These are phyloP conservation scores for Penicillium expansum DNA, from an alignment of 2,329 filamentous ascomycete species.

Conservation along the genomic window DNA sequence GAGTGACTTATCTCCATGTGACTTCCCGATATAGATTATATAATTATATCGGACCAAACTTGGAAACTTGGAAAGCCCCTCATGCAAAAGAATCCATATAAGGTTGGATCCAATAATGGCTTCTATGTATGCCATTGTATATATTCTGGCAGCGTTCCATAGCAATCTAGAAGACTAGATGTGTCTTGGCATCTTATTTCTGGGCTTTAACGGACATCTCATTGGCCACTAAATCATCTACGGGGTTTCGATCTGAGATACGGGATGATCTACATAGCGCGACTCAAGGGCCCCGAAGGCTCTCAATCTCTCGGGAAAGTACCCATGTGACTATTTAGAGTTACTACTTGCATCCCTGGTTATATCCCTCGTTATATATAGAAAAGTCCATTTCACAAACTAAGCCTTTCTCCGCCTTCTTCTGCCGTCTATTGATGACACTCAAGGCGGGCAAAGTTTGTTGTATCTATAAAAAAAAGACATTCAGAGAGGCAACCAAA, in stretches of 20 bases:
- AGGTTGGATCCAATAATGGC: background rate
- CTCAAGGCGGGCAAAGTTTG: too few species aligned
- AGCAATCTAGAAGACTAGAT: background rate
- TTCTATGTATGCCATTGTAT: background rate
- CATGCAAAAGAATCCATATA: background rate
- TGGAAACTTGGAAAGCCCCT: too few species aligned
- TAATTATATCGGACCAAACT: background rate
- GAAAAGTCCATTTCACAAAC: too few species aligned
- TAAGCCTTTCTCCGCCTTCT: too few species aligned
- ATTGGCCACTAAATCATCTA: slow-evolving; percentile 2
- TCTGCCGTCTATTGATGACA: too few species aligned
- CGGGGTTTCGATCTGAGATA: slow-evolving; percentile 7
- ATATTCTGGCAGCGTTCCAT: background rate
- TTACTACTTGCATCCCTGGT: background rate
- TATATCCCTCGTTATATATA: too few species aligned
- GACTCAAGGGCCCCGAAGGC: background rate
- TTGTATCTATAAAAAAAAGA: background rate
- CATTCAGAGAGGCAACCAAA: background rate
- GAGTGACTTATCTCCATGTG: slow-evolving; percentile 11
- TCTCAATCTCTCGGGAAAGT: background rate
- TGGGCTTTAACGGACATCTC: background rate
- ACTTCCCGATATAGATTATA: background rate
- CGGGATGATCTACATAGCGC: slow-evolving; percentile 5
- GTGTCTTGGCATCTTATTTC: background rate
- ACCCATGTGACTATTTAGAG: background rate